Evolutionary conservation across 352 stramenopile species (phyloP).

Genomic region (Pythium monospermum): DNA sequence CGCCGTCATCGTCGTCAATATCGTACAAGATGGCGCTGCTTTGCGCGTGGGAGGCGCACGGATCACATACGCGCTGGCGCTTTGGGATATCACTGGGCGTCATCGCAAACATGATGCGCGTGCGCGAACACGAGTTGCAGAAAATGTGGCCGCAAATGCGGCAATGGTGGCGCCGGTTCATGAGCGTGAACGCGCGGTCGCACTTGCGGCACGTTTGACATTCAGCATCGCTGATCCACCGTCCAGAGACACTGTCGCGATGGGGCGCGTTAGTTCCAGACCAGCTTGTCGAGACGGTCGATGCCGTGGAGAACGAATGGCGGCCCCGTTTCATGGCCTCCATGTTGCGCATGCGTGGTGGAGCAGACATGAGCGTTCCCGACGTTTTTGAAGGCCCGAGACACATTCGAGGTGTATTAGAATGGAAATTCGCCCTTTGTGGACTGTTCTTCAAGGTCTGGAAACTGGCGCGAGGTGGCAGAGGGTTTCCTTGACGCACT

Average conservation of each 20-base stretch:
- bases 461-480: too few relatives aligned
- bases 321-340: conserved; percentile 16
- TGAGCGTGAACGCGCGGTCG: conserved; percentile 59
- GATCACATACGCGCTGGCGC: conserved; percentile 74
- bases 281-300: conserved; percentile 64
- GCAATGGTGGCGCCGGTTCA: conserved; percentile 79
- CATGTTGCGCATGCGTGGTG: conserved; percentile 3
- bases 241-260: conserved; percentile 58
- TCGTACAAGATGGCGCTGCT: conserved; percentile 66
- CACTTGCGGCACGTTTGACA: conserved; percentile 60
- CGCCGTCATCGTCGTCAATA: conserved; percentile 37
- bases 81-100: conserved; percentile 55
- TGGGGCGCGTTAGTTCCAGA: conserved; percentile 35
- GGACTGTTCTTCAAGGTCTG: too few relatives aligned
- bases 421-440: too few relatives aligned
- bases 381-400: conserved; percentile 5
- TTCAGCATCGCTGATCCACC: conserved; percentile 61
- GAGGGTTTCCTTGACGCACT: too few relatives aligned
- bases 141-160: conserved; percentile 81
- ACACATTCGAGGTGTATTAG: too few relatives aligned
- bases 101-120: conserved; percentile 71
- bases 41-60: conserved; percentile 52
- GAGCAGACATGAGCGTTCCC: conserved; percentile 3
- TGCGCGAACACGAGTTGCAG: conserved; percentile 75
- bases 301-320: conserved; percentile 62